Evolutionary conservation across 306 rosid species (phyloP).

Genomic region (Myrica gale): DNA sequence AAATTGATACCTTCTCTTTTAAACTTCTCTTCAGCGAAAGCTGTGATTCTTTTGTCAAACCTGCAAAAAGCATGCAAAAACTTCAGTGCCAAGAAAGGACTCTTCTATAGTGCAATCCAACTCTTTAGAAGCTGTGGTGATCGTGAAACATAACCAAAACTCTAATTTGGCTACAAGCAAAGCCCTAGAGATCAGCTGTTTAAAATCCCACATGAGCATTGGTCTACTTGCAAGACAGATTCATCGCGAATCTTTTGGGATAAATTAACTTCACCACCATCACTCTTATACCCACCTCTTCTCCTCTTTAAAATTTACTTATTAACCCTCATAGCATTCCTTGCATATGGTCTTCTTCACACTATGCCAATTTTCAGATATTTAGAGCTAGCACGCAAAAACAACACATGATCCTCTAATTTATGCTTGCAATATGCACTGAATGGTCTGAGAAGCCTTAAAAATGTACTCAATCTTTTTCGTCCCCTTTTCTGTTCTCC

Average conservation of each 20-base stretch:
- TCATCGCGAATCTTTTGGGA: not conserved
- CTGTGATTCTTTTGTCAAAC: conserved; percentile 95
- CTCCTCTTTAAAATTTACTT: not conserved
- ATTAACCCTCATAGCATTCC: not conserved
- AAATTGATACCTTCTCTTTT: conserved; percentile 77
- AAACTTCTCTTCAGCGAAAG: conserved; percentile 89
- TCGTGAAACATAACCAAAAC: not conserved
- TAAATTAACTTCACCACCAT: not conserved
- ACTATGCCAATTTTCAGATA: not conserved
- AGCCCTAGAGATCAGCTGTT: not conserved
- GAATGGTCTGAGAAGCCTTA: not conserved
- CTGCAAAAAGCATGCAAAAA: conserved; percentile 39
- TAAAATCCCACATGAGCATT: not conserved
- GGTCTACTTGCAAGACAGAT: not conserved
- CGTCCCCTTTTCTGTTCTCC: no score
- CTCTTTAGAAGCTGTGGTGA: not conserved
- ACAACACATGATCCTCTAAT: not conserved
- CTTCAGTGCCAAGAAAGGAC: conserved; percentile 2
- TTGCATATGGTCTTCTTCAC: not conserved
- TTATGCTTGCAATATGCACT: not conserved
- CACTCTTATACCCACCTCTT: not conserved
- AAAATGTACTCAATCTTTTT: not conserved
- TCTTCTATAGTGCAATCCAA: not conserved
- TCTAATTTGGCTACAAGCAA: not conserved
- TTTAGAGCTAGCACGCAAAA: not conserved